phyloP scores from a whole-genome alignment of 352 stramenopile species.

The Saprolegnia diclina region DNA sequence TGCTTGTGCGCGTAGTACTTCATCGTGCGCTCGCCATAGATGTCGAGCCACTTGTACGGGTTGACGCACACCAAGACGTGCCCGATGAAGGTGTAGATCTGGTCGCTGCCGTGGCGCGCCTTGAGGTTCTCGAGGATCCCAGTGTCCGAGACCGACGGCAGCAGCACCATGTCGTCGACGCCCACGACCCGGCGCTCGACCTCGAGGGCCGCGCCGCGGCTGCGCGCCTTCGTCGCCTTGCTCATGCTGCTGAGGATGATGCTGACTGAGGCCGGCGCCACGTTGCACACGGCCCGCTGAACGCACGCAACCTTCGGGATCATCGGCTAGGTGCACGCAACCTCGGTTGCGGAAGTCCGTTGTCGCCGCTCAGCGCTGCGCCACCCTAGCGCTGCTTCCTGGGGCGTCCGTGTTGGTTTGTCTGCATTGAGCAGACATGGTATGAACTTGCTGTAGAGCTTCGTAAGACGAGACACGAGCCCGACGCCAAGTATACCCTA shows the following conservation, averaged over 20 bases:
- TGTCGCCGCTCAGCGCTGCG: no score
- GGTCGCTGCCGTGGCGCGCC: slow-evolving; percentile 73
- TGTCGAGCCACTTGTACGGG: slow-evolving; percentile 88
- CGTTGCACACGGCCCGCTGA: background rate
- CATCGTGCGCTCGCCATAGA: slow-evolving; percentile 81
- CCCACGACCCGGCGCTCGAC: slow-evolving; percentile 23
- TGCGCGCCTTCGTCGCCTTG: background rate
- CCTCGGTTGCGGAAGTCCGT: no score
- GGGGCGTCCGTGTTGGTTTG: no score
- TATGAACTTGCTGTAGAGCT: no score
- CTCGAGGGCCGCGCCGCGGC: background rate
- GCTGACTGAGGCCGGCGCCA: background rate
- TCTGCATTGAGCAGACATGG: no score
- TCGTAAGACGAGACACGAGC: no score
- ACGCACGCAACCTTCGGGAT: background rate
- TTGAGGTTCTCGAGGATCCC: slow-evolving; percentile 87
- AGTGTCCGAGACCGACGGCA: slow-evolving; percentile 60
- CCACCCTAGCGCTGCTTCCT: no score
- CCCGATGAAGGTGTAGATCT: slow-evolving; percentile 87
- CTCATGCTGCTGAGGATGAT: background rate
- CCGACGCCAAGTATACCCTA: no score
- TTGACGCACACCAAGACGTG: slow-evolving; percentile 85
- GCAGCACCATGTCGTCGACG: slow-evolving; percentile 69
- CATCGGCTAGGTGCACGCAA: no score
- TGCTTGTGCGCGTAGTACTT: slow-evolving; percentile 75